phyloP scores from a whole-genome alignment of 1,284 basidiomycete species.

The Ustilago cynodontis region DNA sequence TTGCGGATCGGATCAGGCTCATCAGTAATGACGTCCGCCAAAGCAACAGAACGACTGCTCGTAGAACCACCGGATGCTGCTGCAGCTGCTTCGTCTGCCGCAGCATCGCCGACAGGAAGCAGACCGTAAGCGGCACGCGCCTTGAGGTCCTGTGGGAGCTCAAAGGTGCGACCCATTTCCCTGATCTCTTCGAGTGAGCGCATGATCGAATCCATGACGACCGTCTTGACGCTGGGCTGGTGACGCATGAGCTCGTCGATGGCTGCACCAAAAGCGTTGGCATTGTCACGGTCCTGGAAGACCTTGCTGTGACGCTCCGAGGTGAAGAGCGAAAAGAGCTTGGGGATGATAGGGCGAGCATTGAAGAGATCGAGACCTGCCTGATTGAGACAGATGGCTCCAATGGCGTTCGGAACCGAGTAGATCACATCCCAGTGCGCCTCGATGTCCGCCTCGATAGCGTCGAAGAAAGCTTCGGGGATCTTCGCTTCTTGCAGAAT shows the following conservation, averaged over 20 bases:
- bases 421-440: conserved; percentile 79
- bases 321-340: conserved; percentile 87
- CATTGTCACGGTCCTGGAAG: conserved; percentile 93
- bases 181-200: conserved; percentile 72
- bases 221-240: conserved; percentile 86
- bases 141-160: conserved; percentile 41
- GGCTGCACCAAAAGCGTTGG: conserved; percentile 85
- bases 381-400: conserved; percentile 94
- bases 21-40: conserved; percentile 57
- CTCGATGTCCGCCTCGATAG: conserved; percentile 86
- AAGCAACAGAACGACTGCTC: conserved; percentile 32
- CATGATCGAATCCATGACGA: conserved; percentile 72
- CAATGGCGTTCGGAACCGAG: conserved; percentile 94
- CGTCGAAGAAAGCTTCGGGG: conserved; percentile 88
- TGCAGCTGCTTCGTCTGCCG: conserved; percentile 27
- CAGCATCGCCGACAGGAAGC: conserved; percentile 31
- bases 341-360: conserved; percentile 80
- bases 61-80: conserved; percentile 11
- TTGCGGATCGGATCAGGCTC: conserved; percentile 58
- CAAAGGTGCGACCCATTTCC: conserved; percentile 76
- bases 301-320: conserved; percentile 86
- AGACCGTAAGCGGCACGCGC: conserved; percentile 51
- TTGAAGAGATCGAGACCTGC: conserved; percentile 85
- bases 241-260: conserved; percentile 97
- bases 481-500: conserved; percentile 92